These are phyloP conservation scores for Pleurotus giganteus DNA, from an alignment of 768 basidiomycete genomes.

Conservation along the genomic window DNA sequence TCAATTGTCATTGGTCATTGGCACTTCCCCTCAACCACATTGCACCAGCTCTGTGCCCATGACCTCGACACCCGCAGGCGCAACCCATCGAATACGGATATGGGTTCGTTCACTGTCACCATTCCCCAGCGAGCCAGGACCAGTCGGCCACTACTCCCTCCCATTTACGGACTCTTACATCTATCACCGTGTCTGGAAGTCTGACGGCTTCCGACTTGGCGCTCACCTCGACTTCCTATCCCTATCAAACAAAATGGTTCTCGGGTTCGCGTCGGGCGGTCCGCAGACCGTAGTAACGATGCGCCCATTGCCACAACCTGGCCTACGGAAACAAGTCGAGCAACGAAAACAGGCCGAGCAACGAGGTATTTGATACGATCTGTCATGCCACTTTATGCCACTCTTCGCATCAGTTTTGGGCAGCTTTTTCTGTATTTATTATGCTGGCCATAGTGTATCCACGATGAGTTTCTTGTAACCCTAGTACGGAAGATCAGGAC, in stretches of 20 bases:
- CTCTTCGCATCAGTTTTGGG: not conserved
- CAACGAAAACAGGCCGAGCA: not conserved
- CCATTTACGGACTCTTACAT: conserved; percentile 48
- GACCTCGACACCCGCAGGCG: conserved; percentile 50
- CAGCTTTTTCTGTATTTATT: not conserved
- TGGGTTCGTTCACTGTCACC: conserved; percentile 55
- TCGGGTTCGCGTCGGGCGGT: conserved; percentile 35
- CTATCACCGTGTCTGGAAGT: conserved; percentile 67
- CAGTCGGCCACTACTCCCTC: conserved; percentile 38
- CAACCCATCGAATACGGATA: conserved; percentile 61
- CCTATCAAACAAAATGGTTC: conserved; percentile 46
- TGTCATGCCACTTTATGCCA: not conserved
- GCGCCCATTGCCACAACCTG: not conserved
- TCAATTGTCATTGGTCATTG: conserved; percentile 9
- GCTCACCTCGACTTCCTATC: conserved; percentile 52
- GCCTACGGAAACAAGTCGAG: not conserved
- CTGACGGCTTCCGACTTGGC: conserved; percentile 61
- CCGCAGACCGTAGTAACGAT: conserved; percentile 2
- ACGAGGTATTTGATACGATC: not conserved
- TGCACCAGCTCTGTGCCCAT: conserved; percentile 50
- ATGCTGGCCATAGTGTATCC: conserved; percentile 1
- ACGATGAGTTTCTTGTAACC: not conserved
- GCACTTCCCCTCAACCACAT: conserved; percentile 7
- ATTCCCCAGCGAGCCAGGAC: conserved; percentile 26
- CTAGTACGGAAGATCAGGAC: not conserved